A percentile compares a stretch with the other conserved stretches of the same genome.
These are phyloP conservation scores for Annulohypoxylon moriforme DNA, from an alignment of 495 filamentous ascomycete genomes.

Conservation along the genomic window DNA sequence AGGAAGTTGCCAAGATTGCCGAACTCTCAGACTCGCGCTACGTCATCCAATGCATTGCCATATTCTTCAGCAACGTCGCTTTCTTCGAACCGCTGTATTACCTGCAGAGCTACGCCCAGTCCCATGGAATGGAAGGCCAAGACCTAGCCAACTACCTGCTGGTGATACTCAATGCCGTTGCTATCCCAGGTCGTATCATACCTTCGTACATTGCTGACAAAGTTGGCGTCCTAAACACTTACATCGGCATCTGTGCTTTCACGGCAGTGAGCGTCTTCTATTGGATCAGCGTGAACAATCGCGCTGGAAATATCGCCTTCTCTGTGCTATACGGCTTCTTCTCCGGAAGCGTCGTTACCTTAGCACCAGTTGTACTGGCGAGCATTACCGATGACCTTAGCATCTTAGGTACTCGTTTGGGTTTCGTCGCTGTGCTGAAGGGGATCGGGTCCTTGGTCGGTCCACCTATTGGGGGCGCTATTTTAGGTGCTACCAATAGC, in stretches of 20 bases:
- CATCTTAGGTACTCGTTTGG: conserved; percentile 3
- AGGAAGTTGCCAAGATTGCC: not conserved
- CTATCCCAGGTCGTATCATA: not conserved
- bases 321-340: conserved; percentile 10
- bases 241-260: conserved; percentile 4
- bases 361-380: not conserved
- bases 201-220: not conserved
- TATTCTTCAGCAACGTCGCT: conserved; percentile 9
- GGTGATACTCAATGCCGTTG: conserved; percentile 3
- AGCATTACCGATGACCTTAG: conserved; percentile 4
- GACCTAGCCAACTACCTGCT: conserved; percentile 7
- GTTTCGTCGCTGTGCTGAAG: conserved; percentile 10
- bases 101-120: conserved; percentile 9
- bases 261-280: conserved; percentile 8
- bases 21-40: not conserved
- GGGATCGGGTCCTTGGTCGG: conserved; percentile 4
- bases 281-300: conserved; percentile 12
- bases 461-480: not conserved
- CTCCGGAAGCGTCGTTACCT: conserved; percentile 3
- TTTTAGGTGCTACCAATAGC: conserved; percentile 3
- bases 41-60: conserved; percentile 4
- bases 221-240: not conserved
- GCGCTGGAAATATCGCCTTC: conserved; percentile 9
- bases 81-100: conserved; percentile 15
- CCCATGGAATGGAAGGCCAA: not conserved